Conservation (phyloP, 345 rosid genomes). For the Syzygium aromaticum region DNA sequence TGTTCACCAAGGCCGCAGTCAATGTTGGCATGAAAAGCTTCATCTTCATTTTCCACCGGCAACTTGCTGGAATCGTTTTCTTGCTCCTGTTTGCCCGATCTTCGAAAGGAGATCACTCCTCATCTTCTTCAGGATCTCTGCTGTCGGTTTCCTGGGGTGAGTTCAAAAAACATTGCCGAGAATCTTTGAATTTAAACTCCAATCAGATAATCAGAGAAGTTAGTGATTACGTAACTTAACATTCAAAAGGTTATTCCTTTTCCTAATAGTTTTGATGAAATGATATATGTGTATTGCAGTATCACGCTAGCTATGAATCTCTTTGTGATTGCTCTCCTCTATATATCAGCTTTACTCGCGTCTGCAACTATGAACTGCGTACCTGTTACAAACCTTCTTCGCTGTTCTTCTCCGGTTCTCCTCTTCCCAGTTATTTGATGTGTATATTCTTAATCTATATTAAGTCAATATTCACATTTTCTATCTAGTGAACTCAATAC, state of each 20-base stretch:
- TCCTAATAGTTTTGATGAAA: neutral
- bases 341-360: conserved; percentile 8
- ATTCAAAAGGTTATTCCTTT: neutral
- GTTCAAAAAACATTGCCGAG: neutral
- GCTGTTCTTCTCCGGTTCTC: conserved; percentile 12
- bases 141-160: conserved; percentile 8
- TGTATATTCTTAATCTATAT: neutral
- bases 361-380: conserved; percentile 7
- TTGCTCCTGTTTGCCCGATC: conserved; percentile 4
- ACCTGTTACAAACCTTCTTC: conserved; percentile 6
- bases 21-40: conserved; percentile 10
- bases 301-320: conserved; percentile 2
- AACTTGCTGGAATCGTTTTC: conserved; percentile 6
- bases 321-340: conserved; percentile 3
- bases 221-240: neutral
- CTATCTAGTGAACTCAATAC: neutral
- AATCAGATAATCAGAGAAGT: neutral
- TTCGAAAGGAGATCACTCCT: conserved; percentile 8
- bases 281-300: conserved; percentile 1
- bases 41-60: conserved; percentile 14
- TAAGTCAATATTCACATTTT: neutral
- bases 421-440: neutral
- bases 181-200: neutral
- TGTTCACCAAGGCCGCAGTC: conserved; percentile 14
- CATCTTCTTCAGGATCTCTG: conserved; percentile 10